Evolutionary conservation across 352 stramenopile genomes (phyloP).

Genomic region (Globisporangium uncinulatum): DNA sequence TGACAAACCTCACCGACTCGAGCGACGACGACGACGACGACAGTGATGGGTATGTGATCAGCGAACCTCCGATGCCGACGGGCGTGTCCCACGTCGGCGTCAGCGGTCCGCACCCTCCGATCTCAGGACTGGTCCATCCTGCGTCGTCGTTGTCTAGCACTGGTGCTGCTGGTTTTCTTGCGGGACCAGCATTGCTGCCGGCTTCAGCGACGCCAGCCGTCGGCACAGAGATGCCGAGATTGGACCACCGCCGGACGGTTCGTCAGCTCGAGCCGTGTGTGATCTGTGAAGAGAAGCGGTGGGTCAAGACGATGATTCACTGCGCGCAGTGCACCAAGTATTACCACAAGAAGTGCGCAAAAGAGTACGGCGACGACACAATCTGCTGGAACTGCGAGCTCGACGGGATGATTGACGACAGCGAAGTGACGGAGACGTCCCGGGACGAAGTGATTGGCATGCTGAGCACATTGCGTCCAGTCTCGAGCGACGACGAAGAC

Average conservation of each 20-base stretch:
- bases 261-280: slow-evolving; percentile 43
- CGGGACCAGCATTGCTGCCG: not conserved
- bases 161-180: not conserved
- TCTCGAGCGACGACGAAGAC: slow-evolving; percentile 14
- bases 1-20: slow-evolving; percentile 55
- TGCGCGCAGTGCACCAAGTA: slow-evolving; percentile 54
- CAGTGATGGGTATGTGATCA: slow-evolving; percentile 23
- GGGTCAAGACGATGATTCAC: slow-evolving; percentile 27
- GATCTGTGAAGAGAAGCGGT: slow-evolving; percentile 44
- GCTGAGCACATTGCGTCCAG: slow-evolving; percentile 35
- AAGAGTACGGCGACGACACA: slow-evolving; percentile 61
- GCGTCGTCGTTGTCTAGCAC: not conserved
- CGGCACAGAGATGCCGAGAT: slow-evolving; percentile 16
- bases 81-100: not conserved
- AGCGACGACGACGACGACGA: slow-evolving; percentile 29
- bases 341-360: slow-evolving; percentile 67
- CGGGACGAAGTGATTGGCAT: slow-evolving; percentile 36
- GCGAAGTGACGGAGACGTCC: slow-evolving; percentile 49
- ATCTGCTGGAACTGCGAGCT: slow-evolving; percentile 76
- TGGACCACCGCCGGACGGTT: slow-evolving; percentile 15
- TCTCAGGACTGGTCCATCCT: not conserved
- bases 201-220: not conserved
- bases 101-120: slow-evolving; percentile 4
- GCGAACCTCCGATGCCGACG: not conserved
- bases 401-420: slow-evolving; percentile 73